Conservation (phyloP, 805 yeast genomes). For the Teunomyces funiuensis region DNA sequence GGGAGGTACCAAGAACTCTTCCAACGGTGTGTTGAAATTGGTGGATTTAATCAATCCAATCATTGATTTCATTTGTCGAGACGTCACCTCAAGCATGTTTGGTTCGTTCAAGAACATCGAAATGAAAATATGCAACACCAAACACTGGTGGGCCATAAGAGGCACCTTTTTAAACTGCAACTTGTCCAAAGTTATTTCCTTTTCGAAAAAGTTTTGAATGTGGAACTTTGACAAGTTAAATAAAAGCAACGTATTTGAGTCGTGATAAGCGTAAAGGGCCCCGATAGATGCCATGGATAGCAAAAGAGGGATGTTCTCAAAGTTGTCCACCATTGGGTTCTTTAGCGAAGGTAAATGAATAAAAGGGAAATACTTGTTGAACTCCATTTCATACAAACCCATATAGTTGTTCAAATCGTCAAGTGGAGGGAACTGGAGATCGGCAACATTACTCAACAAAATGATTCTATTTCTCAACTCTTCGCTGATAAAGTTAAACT, state of each 20-base stretch:
- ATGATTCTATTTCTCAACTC: constrained; percentile 56
- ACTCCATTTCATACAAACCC: constrained; percentile 71
- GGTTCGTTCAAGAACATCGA: constrained; percentile 57
- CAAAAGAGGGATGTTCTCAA: constrained; percentile 61
- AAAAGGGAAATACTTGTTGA: constrained; percentile 81
- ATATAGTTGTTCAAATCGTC: constrained; percentile 77
- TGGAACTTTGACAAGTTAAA: constrained; percentile 67
- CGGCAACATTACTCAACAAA: constrained; percentile 49
- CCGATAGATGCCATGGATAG: constrained; percentile 87
- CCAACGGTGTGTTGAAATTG: constrained; percentile 51
- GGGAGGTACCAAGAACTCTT: constrained; percentile 46
- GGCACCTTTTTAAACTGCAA: constrained; percentile 54
- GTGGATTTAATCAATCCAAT: constrained; percentile 55
- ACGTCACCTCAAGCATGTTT: constrained; percentile 48
- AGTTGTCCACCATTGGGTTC: constrained; percentile 36
- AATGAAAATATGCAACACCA: constrained; percentile 54
- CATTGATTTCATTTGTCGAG: constrained; percentile 54
- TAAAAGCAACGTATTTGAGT: constrained; percentile 68
- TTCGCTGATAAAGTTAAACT: constrained; percentile 19
- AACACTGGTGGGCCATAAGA: constrained; percentile 55
- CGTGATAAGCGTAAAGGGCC: constrained; percentile 80
- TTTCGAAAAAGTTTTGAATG: constrained; percentile 65
- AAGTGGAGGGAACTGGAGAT: constrained; percentile 68
- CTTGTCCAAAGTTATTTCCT: constrained; percentile 44
- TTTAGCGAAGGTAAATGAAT: constrained; percentile 67